Conservation (phyloP, 2,329 filamentous ascomycete species). For the Cladosporium velox region DNA sequence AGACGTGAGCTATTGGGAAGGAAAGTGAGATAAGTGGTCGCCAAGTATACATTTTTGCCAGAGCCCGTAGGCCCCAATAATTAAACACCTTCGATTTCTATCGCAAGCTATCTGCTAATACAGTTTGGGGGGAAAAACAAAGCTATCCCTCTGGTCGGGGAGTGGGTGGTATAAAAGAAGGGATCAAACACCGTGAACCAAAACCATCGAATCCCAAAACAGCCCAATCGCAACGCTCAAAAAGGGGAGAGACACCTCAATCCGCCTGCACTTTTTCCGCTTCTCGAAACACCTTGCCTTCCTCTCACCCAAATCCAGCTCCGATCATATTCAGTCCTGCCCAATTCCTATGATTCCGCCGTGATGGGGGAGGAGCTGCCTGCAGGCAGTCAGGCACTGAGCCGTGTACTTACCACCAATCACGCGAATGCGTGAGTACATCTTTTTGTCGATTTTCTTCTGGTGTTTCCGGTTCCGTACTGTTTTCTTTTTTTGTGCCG, state of each 20-base stretch:
- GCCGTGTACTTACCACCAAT: neutral
- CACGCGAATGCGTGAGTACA: neutral
- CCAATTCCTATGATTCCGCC: neutral
- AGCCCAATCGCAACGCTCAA: neutral
- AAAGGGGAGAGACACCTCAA: neutral
- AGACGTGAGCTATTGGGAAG: too few relatives aligned
- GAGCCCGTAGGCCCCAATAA: constrained; percentile 14
- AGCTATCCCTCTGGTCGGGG: neutral
- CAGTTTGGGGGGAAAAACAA: neutral
- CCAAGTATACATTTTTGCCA: constrained; percentile 40
- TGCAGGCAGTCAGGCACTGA: neutral
- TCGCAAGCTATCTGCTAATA: constrained; percentile 10
- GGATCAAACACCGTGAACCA: neutral
- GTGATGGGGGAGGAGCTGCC: neutral
- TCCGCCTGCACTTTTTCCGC: neutral
- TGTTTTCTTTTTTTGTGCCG: neutral
- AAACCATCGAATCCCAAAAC: neutral
- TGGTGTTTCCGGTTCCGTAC: neutral
- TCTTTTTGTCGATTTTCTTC: constrained; percentile 3
- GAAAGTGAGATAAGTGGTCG: too few relatives aligned
- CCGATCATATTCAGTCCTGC: neutral
- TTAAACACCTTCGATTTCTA: constrained; percentile 3
- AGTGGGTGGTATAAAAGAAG: neutral
- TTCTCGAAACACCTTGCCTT: neutral
- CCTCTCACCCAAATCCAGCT: too few relatives aligned